Conservation (phyloP, 164 flowering plant species). For the Nymphaea colorata region DNA sequence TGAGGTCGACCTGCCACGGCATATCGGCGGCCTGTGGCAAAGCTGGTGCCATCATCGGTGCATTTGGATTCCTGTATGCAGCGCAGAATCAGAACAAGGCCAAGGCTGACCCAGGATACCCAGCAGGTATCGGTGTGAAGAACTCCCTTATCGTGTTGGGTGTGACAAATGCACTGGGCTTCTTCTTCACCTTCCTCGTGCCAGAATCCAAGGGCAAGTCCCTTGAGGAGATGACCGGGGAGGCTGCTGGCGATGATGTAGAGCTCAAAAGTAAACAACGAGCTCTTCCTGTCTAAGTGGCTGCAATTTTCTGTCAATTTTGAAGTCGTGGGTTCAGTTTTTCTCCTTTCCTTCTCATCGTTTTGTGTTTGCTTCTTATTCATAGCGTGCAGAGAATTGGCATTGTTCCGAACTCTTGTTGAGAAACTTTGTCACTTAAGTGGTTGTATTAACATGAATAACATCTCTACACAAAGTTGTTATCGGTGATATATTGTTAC, state of each 20-base stretch:
- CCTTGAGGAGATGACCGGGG: conserved; percentile 29
- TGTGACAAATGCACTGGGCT: conserved; percentile 17
- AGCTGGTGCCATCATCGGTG: conserved; percentile 9
- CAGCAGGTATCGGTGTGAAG: conserved; percentile 10
- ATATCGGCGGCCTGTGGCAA: conserved; percentile 11
- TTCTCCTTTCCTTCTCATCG: too few species aligned
- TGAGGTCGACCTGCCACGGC: conserved; percentile 11
- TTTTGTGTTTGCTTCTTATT: too few species aligned
- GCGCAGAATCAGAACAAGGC: conserved; percentile 6
- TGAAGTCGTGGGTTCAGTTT: too few species aligned
- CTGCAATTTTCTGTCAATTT: too few species aligned
- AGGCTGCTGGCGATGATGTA: conserved; percentile 1
- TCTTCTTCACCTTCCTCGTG: conserved; percentile 25
- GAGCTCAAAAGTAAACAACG: too few species aligned
- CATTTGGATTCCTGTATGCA: conserved; percentile 14
- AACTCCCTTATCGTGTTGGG: conserved; percentile 14
- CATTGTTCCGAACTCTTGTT: too few species aligned
- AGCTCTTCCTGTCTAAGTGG: too few species aligned
- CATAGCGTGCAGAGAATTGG: too few species aligned
- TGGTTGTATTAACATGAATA: too few species aligned
- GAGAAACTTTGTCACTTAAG: too few species aligned
- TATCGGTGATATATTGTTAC: too few species aligned
- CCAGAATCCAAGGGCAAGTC: conserved; percentile 30
- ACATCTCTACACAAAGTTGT: too few species aligned
- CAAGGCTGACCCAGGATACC: conserved; percentile 7